Conservation (phyloP, 176 grass and related monocot species). For the Tuctoria greenei region DNA sequence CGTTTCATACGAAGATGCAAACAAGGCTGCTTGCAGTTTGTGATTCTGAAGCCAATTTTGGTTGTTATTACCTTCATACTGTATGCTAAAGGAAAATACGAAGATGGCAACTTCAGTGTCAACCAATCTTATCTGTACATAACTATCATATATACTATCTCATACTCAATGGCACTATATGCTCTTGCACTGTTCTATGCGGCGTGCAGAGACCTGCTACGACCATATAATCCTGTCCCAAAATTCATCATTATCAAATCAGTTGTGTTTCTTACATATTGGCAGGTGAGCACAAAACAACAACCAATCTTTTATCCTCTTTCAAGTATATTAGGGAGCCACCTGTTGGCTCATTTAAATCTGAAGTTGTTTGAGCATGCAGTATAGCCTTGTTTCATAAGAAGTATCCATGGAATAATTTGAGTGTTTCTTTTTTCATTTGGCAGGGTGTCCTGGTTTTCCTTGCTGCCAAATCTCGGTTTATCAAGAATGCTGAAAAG, state of each 20-base stretch:
- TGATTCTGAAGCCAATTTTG: conserved; percentile 97
- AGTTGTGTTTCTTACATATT: conserved; percentile 98
- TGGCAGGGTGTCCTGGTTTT: conserved; percentile 93
- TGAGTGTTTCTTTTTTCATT: neutral
- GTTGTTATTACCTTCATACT: conserved; percentile 97
- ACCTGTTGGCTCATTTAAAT: neutral
- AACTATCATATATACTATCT: conserved; percentile 93
- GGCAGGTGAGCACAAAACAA: conserved; percentile 66
- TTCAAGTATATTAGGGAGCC: neutral
- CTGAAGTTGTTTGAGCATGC: neutral
- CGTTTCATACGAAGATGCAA: conserved; percentile 98
- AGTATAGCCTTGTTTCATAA: neutral
- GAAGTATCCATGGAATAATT: conserved; percentile 19
- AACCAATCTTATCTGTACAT: conserved; percentile 96
- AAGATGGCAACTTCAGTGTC: conserved; percentile 93
- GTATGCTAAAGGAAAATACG: conserved; percentile 89
- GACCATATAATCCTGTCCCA: conserved; percentile 88
- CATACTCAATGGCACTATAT: conserved; percentile 91
- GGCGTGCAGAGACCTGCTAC: conserved; percentile 87
- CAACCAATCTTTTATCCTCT: neutral
- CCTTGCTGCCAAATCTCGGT: conserved; percentile 86
- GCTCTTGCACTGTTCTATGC: conserved; percentile 89
- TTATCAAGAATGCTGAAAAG: conserved; percentile 80
- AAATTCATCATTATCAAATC: conserved; percentile 99
- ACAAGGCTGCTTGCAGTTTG: conserved; percentile 96